phyloP scores from a whole-genome alignment of 192 early-diverging fungal species.

The Dimargaris verticillata region DNA sequence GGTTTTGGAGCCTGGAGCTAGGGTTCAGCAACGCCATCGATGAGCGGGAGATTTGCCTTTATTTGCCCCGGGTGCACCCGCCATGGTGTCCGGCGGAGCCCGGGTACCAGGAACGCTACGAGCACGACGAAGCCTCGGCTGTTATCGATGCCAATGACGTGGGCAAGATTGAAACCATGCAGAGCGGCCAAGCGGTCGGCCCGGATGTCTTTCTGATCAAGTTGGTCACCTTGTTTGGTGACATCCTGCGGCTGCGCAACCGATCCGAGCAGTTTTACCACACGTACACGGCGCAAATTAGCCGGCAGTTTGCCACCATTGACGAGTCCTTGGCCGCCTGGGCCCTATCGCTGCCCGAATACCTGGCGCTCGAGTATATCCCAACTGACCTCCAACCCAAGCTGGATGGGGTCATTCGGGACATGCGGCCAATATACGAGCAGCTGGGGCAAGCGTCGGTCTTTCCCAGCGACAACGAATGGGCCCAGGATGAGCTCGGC shows the following conservation, averaged over 20 bases:
- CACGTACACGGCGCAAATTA: neutral
- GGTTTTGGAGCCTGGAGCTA: constrained; percentile 7
- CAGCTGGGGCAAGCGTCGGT: neutral
- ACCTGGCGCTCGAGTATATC: neutral
- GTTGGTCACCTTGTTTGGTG: constrained; percentile 6
- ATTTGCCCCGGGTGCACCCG: neutral
- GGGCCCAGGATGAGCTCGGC: neutral
- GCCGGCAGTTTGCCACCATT: neutral
- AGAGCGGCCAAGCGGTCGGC: neutral
- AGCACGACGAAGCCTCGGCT: constrained; percentile 3
- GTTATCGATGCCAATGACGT: neutral
- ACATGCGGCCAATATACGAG: neutral
- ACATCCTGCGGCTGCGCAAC: constrained; percentile 10
- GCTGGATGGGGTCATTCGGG: too few relatives aligned
- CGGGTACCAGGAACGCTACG: neutral
- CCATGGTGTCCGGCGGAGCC: neutral
- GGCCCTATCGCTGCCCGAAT: constrained; percentile 9
- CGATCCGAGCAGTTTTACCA: constrained; percentile 2
- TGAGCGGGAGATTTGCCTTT: constrained; percentile 11
- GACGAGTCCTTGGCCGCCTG: neutral
- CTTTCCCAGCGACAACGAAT: neutral
- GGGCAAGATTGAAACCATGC: neutral
- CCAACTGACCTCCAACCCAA: too few relatives aligned
- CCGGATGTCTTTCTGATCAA: constrained; percentile 5
- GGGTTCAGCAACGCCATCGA: constrained; percentile 10